Evolutionary conservation across 495 filamentous ascomycete genomes (phyloP).

Genomic region (Penicillium waksmanii): DNA sequence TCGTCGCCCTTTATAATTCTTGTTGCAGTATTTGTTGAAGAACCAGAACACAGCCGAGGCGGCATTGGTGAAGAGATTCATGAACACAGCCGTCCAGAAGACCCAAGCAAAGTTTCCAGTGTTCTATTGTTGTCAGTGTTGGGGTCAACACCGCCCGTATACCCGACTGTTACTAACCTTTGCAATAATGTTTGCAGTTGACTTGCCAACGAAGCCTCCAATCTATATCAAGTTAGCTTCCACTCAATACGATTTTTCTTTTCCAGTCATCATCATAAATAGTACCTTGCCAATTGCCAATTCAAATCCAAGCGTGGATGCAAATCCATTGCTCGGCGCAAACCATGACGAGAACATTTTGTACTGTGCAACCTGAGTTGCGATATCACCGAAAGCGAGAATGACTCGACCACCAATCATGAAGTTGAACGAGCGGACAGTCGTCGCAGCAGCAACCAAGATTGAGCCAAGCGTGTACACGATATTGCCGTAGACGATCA

Average conservation of each 20-base stretch:
- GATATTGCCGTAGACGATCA: constrained; percentile 51
- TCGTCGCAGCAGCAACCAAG: constrained; percentile 46
- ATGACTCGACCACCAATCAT: constrained; percentile 49
- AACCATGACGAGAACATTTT: constrained; percentile 57
- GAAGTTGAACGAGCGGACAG: constrained; percentile 46
- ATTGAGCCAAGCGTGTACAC: constrained; percentile 52
- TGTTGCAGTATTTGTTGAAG: constrained; percentile 43
- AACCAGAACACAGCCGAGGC: constrained; percentile 45
- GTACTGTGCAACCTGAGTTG: constrained; percentile 51
- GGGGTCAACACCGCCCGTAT: fast-evolving
- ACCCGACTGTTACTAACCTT: constrained; percentile 18
- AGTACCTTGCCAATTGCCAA: constrained; percentile 47
- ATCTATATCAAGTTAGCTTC: constrained; percentile 13
- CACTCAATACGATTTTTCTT: background rate
- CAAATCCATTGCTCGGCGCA: constrained; percentile 49
- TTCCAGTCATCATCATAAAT: background rate
- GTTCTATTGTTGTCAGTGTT: constrained; percentile 26
- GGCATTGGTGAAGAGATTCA: constrained; percentile 51
- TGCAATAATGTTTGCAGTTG: constrained; percentile 42
- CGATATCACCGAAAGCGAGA: constrained; percentile 48
- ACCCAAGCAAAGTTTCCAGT: constrained; percentile 51
- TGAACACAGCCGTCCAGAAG: constrained; percentile 51
- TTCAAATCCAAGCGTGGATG: constrained; percentile 46
- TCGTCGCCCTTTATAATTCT: constrained; percentile 32
- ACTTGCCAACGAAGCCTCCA: constrained; percentile 41